Evolutionary conservation across 345 rosid species (phyloP).

Genomic region (Citrus unshiu): DNA sequence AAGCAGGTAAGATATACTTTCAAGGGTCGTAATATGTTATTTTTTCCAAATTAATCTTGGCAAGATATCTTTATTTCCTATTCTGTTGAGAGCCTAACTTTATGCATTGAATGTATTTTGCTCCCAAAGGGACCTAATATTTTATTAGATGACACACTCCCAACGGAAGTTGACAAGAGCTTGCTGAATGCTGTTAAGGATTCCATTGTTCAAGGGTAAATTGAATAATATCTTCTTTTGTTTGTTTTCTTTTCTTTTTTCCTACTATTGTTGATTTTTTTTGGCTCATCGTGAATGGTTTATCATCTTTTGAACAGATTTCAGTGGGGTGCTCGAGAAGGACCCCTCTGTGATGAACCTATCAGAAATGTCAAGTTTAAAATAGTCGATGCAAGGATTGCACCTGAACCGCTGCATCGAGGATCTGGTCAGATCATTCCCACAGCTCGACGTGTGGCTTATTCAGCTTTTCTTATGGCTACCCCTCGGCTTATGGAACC

Average conservation of each 20-base stretch:
- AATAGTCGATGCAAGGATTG: slow-evolving; percentile 95
- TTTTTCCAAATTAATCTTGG: background rate
- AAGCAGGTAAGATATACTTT: slow-evolving; percentile 58
- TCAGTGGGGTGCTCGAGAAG: slow-evolving; percentile 99
- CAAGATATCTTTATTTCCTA: background rate
- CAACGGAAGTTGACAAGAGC: slow-evolving; percentile 90
- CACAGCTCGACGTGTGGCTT: slow-evolving; percentile 92
- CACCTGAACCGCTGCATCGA: slow-evolving; percentile 81
- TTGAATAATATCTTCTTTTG: background rate
- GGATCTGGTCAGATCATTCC: slow-evolving; percentile 99
- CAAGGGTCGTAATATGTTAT: background rate
- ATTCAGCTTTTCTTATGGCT: slow-evolving; percentile 94
- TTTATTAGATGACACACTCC: slow-evolving; percentile 88
- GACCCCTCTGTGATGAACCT: slow-evolving; percentile 97
- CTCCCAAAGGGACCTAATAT: slow-evolving; percentile 81
- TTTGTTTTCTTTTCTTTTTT: background rate
- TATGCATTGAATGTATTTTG: background rate
- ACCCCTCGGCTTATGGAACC: slow-evolving; percentile 99
- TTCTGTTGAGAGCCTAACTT: background rate
- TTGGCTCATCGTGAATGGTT: slow-evolving; percentile 9
- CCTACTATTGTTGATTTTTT: background rate
- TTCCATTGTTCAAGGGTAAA: slow-evolving; percentile 95
- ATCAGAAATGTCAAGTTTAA: slow-evolving; percentile 95
- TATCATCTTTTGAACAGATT: slow-evolving; percentile 44
- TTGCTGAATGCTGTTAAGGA: slow-evolving; percentile 82